Base-by-base conservation (phyloP, 75 land plant genomes). In the Picea glauca region DNA sequence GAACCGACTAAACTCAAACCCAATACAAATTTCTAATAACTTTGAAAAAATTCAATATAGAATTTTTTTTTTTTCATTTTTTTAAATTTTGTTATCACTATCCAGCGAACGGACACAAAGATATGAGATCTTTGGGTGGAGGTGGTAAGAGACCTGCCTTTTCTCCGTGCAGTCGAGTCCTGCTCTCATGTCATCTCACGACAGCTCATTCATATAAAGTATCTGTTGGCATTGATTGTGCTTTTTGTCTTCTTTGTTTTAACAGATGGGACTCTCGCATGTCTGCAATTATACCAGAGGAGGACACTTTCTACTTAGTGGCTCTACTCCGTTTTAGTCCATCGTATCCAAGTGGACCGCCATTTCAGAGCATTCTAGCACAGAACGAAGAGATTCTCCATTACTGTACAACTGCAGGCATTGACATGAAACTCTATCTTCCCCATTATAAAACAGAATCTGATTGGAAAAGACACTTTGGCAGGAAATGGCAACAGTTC, bases 271-370 rank as follows among this genome's bases (percentile, higher is more conserved):
- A 85, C 64, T 46, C 35, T 5, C 59, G 86, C 31, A 79, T 62
- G 54, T 78, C 86, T 15, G 85, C 75, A 20, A 75, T 66, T 13
- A n/a, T 83, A 17, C 87, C 85, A 9, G 86, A 79, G 9, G 81
- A 83, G 76, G 85, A 83, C 32, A 75, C 70, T 6, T 83, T 83
- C 73, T 83, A 83, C 72, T 56, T 85, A 60, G 81, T 85, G 60
- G 81, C 84, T 13, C 20, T 85, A 23, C 77, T 83, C 59, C 76
- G 87, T 13, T 72, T 35, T 17, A 56, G 68, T 20, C 74, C 62
- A 18, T 76, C 32, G 46, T 32, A 38, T 46, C 72, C 86, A 38
- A 38, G 33, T n/a, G 76, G 59, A 2, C 67, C 57, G 76, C 43
- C 58, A 75, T 21, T 80, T 38, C 72, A 67, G 18, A 40, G 57